These are phyloP conservation scores for Tympanopsis confertula DNA, from an alignment of 2,329 filamentous ascomycete species.

Conservation along the genomic window DNA sequence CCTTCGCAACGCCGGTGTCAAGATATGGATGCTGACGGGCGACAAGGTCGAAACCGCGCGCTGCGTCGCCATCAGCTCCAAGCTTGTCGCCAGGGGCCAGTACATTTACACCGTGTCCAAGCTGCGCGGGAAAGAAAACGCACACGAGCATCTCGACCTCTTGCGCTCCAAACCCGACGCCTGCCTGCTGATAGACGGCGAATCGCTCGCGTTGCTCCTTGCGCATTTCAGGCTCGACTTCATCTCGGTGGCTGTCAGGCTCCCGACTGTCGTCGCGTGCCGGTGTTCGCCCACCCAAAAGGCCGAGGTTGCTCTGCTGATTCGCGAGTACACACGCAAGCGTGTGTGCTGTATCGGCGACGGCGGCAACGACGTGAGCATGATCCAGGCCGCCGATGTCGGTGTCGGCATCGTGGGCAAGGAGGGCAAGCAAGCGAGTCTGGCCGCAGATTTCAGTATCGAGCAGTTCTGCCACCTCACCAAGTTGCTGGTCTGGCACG, in stretches of 20 bases:
- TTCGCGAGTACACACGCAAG: constrained; percentile 84
- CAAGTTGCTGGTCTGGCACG: constrained; percentile 95
- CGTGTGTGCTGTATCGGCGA: constrained; percentile 96
- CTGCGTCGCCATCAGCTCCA: constrained; percentile 89
- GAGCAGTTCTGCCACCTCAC: constrained; percentile 90
- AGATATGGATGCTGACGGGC: constrained; percentile 99
- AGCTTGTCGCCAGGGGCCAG: constrained; percentile 84
- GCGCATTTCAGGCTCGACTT: constrained; percentile 72
- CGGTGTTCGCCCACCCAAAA: constrained; percentile 96
- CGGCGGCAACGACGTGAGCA: constrained; percentile 94
- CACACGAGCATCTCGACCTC: constrained; percentile 79
- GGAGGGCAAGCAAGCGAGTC: constrained; percentile 84
- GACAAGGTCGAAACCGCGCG: constrained; percentile 97
- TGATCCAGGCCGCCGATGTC: constrained; percentile 97
- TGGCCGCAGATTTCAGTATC: constrained; percentile 94
- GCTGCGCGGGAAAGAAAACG: constrained; percentile 70
- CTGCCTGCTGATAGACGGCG: constrained; percentile 87
- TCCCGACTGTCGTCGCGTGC: constrained; percentile 89
- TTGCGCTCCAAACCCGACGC: constrained; percentile 76
- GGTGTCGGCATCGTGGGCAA: constrained; percentile 97
- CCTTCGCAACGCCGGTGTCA: constrained; percentile 90
- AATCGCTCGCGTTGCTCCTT: constrained; percentile 75
- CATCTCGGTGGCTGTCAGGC: constrained; percentile 72
- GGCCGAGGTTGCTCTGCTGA: constrained; percentile 81
- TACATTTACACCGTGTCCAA: constrained; percentile 90